Base-by-base conservation (phyloP, 495 filamentous ascomycete genomes). In the Annulohypoxylon stygium region DNA sequence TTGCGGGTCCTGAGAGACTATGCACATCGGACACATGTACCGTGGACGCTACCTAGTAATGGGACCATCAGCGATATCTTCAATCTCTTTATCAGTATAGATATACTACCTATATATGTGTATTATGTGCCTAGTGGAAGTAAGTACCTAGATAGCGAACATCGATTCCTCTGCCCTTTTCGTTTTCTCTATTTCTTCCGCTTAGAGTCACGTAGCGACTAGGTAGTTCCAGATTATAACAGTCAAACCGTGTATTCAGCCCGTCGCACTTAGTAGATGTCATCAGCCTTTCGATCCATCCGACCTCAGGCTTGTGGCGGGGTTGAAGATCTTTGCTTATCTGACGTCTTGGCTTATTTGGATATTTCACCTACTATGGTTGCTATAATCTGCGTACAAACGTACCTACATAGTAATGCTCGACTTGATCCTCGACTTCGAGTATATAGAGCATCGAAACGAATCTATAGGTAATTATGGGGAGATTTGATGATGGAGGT, bases 1-100 rank as follows among this genome's bases (percentile, higher is more conserved):
- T 50, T 67, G 54, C 54, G 65, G 65, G 55, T 60, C 20, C 65
- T 12, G n/a, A 43, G 12, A 45, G 54, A 54, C 43, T 51, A 33
- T 47, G 37, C 53, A 12, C 16, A 8, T 14, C 26, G 60, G 51
- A 54, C 20, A 25, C 25, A 23, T 50, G 50, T 68, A 61, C 45
- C 55, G 20, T 51, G 16, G 25, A 50, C 14, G 0, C 48, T 37
- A n/a, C 39, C 39, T 34, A 66, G 36, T 33, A 23, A 23, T 20
- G 36, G 43, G 34, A 23, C 20, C 20, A 23, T 23, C 20, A 23
- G 20, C 20, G 20, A 23, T 23, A 23, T 23, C 20, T 23, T 23
- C 20, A 23, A 23, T 23, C 20, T 23, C 20, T 23, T 23, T 23
- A 23, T 23, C 20, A 23, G 20, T 23, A 23, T 23, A 23, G 20